Evolutionary conservation across 371 early-diverging fungal species (phyloP), one percentile per base, ranked within the genome.

Genomic region (Mucor velutinosus): DNA sequence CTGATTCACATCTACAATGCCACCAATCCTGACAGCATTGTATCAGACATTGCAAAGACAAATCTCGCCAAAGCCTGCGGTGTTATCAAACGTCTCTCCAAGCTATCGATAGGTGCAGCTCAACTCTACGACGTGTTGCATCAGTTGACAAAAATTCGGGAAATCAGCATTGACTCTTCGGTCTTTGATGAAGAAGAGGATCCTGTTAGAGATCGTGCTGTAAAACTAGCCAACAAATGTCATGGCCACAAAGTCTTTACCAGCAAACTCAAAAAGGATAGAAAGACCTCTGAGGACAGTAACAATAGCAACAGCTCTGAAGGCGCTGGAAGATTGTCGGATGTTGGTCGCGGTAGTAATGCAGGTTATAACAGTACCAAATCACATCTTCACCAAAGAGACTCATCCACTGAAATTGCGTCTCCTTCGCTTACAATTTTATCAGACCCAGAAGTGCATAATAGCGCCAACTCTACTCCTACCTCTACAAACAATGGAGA

Each of bases 1-100:
- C 43, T 83, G 27, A 78, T 83, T 32, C 84, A 83, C 45, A 73
- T 83, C 29, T 72, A 78, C 65, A 81, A 77, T 60, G 78, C 81
- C 6, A 56, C 70, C 1, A 74, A 76, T 41, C 39, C 72, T 0
- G 80, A 79, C 32, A 62, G 21, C 25, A 73, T 75, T 32, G 73
- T 76, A 7, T 65, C 77, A 1, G 79, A 78, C 29, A 71, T 72
- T 7, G 76, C 80, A 0, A 80, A 74, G 37, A 41, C 64, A 1
- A 71, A 76, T 60, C 66, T 81, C 19, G 56, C 69, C 29, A 72
- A 67, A 43, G 69, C 79, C 0, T 62, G 69, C 11, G 30, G 30
- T 10, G 71, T 84, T 2, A 71, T 81, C 14, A 72, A 72, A 41
- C 66, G 77, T n/a, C 64, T 81, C 7, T 58, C 75, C 3, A 77